phyloP scores from a whole-genome alignment of 495 filamentous ascomycete genomes.

The Cercophora samala region DNA sequence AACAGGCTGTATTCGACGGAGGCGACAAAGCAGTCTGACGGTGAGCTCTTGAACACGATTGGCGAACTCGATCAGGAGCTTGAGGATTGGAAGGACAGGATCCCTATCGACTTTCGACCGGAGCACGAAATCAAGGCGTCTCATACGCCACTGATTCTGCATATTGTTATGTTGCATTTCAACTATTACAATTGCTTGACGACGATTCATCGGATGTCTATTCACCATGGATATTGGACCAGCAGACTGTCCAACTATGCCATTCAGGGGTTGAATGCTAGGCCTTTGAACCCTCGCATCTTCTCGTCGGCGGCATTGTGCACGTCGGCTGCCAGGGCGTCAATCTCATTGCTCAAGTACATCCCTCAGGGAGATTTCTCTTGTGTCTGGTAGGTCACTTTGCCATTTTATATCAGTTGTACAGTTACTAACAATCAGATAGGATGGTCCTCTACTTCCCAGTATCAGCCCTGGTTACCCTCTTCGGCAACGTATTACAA shows the following conservation, averaged over 20 bases:
- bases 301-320: constrained; percentile 92
- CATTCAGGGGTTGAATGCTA: constrained; percentile 85
- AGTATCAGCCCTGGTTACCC: constrained; percentile 88
- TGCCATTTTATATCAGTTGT: constrained; percentile 2
- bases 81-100: constrained; percentile 93
- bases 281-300: constrained; percentile 86
- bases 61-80: constrained; percentile 91
- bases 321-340: constrained; percentile 85
- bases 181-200: constrained; percentile 97
- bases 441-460: constrained; percentile 98
- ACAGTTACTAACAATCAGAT: constrained; percentile 24
- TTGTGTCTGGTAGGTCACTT: constrained; percentile 79
- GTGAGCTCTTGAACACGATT: constrained; percentile 91
- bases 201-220: constrained; percentile 96
- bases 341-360: constrained; percentile 91
- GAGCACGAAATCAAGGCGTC: constrained; percentile 91
- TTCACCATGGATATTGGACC: constrained; percentile 98
- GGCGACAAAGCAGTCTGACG: constrained; percentile 86
- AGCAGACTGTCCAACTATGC: constrained; percentile 92
- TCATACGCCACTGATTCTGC: constrained; percentile 85
- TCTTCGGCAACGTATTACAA: constrained; percentile 96
- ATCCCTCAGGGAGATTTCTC: constrained; percentile 92
- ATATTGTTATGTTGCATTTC: constrained; percentile 90
- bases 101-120: constrained; percentile 89
- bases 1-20: constrained; percentile 90